phyloP scores from a whole-genome alignment of 176 grass and related monocot species.

The Oryza longistaminata region DNA sequence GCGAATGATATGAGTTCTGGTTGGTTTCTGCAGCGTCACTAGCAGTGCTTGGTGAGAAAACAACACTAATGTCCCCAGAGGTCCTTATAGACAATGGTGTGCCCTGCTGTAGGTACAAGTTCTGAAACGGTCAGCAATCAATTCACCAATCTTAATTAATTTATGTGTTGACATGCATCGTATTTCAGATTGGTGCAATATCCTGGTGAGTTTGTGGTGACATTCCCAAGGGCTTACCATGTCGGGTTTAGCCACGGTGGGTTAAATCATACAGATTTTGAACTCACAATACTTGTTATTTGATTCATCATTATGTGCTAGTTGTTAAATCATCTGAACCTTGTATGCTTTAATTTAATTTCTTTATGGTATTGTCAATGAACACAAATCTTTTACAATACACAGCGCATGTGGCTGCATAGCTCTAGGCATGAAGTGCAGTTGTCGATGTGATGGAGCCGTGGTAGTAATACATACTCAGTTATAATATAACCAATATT shows the following conservation, averaged over 20 bases:
- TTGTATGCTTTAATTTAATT: slow-evolving; percentile 14
- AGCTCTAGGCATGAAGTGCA: background rate
- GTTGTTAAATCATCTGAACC: background rate
- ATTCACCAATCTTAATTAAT: background rate
- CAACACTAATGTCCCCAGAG: slow-evolving; percentile 88
- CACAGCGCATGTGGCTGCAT: background rate
- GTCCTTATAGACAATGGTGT: slow-evolving; percentile 63
- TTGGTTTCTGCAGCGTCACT: slow-evolving; percentile 60
- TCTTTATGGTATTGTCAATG: background rate
- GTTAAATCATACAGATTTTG: slow-evolving; percentile 15
- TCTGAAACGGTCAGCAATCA: slow-evolving; percentile 11
- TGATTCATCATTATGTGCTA: background rate
- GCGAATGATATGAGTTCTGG: background rate
- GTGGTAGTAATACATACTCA: background rate
- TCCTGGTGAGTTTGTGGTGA: slow-evolving; percentile 97
- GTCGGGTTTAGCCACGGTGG: slow-evolving; percentile 94
- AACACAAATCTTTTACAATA: background rate
- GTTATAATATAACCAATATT: background rate
- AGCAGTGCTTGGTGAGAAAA: slow-evolving; percentile 90
- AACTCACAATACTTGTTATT: background rate
- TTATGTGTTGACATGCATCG: background rate
- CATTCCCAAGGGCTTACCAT: slow-evolving; percentile 98
- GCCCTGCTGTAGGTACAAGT: slow-evolving; percentile 89
- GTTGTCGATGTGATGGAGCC: background rate
- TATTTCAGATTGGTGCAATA: slow-evolving; percentile 89